Conservation (phyloP, 108 stramenopile species). For the Skeletonema menzelii region DNA sequence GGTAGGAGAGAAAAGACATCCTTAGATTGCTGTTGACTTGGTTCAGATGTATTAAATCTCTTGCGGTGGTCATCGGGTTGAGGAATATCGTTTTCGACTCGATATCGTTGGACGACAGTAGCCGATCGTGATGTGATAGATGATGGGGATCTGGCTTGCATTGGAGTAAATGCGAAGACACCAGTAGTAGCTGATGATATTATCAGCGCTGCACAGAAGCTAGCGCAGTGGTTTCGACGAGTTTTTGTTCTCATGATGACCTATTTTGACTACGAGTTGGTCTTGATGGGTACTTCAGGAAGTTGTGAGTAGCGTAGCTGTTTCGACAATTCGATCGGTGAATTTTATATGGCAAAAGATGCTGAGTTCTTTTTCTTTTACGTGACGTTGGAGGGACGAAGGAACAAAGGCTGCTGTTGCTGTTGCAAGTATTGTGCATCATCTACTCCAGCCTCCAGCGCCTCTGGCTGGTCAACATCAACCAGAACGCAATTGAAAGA, state of each 20-base stretch:
- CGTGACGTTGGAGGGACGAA: too few species aligned
- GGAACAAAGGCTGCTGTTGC: too few species aligned
- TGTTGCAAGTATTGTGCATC: too few species aligned
- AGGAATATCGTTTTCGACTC: constrained; percentile 18
- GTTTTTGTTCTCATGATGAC: background rate
- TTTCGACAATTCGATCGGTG: too few species aligned
- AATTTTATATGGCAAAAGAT: too few species aligned
- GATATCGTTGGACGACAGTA: constrained; percentile 29
- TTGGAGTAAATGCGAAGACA: background rate
- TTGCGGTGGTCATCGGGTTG: background rate
- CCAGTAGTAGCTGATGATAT: background rate
- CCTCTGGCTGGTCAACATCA: too few species aligned
- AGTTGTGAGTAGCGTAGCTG: background rate
- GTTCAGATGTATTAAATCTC: background rate
- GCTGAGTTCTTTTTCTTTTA: too few species aligned
- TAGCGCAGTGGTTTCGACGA: background rate
- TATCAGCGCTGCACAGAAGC: background rate
- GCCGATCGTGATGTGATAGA: constrained; percentile 11
- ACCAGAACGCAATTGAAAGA: too few species aligned
- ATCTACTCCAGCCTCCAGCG: too few species aligned
- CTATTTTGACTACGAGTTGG: background rate
- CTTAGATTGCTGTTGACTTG: background rate
- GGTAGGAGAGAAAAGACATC: constrained; percentile 31
- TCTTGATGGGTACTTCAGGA: background rate
- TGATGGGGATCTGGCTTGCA: background rate